Base-by-base conservation (phyloP, 768 basidiomycete species). In the Russula foetens region DNA sequence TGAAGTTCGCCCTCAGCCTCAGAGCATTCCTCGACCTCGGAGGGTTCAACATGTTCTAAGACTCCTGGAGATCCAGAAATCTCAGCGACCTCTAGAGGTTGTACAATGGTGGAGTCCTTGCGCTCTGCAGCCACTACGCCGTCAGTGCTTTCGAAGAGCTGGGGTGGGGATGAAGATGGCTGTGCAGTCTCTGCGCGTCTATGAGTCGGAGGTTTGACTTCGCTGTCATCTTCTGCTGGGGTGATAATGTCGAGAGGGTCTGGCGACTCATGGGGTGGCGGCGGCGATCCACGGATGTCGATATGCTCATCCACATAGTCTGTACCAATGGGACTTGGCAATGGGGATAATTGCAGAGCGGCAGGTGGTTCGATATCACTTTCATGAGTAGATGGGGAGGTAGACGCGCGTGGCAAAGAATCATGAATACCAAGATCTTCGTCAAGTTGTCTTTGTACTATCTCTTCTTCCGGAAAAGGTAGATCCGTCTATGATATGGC, bases 221-320 rank as follows among this genome's bases (percentile, higher is more conserved):
- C 54, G 21, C 28, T 39, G 15, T 48, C 56, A 26, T 58, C 38
- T 33, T 62, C 61, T 43, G 45, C 51, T 3, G 55, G 54, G 19
- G 56, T 39, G 17, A 58, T 62, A 15, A 62, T 48, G 31, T 62
- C 61, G 45, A 62, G 61, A 53, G 51, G 61, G 9, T 62, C 61
- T 31, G 61, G 56, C 7, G 56, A 62, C 23, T 48, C 61, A 35
- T 41, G 12, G 21, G 28, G 38, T 4, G 24, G 31, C 11, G 26
- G 51, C n/a, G 51, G 56, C 24, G 61, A 53, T 17, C 14, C 53
- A 52, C 17, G 50, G 11, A 48, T 15, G 28, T 58, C 55, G 12
- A 52, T 43, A 4, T 61, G 24, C 2, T 62, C 60, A 41, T 60
- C 59, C 21, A 54, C 53, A 19, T 29, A 33, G 39, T 47, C 56